These are phyloP conservation scores for Penicillium longicatenatum DNA, from an alignment of 495 filamentous ascomycete genomes.

Conservation along the genomic window DNA sequence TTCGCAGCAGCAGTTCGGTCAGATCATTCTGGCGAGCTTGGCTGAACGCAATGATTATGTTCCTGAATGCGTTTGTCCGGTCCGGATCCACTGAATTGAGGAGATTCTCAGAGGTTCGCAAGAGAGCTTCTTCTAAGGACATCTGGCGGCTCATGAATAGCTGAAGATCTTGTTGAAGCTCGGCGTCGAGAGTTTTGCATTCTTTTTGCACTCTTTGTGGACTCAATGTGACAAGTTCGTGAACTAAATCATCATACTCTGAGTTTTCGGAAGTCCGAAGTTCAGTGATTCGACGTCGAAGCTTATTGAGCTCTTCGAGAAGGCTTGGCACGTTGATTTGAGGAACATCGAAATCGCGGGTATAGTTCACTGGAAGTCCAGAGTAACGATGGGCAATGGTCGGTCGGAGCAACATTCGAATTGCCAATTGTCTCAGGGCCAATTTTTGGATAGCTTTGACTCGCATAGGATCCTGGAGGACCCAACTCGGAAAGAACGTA, in stretches of 20 bases:
- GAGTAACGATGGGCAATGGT: constrained; percentile 43
- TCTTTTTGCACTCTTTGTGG: constrained; percentile 17
- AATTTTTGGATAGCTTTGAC: constrained; percentile 46
- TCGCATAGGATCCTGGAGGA: constrained; percentile 31
- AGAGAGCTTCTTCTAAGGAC: constrained; percentile 39
- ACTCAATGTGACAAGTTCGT: constrained; percentile 19
- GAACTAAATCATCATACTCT: constrained; percentile 32
- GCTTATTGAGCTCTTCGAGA: constrained; percentile 33
- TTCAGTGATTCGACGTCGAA: constrained; percentile 33
- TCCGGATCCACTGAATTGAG: constrained; percentile 39
- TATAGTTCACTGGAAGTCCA: constrained; percentile 40
- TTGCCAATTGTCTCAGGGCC: constrained; percentile 46
- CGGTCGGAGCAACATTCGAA: constrained; percentile 43
- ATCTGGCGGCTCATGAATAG: constrained; percentile 33
- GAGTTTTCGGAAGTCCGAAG: constrained; percentile 26
- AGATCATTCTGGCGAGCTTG: constrained; percentile 46
- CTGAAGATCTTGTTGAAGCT: constrained; percentile 35
- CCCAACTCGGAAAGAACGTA: constrained; percentile 32
- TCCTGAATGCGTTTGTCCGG: constrained; percentile 32
- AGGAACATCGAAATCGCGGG: constrained; percentile 27
- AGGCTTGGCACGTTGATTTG: constrained; percentile 35
- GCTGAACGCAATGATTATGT: constrained; percentile 42
- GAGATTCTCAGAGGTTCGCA: constrained; percentile 40
- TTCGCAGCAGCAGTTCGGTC: constrained; percentile 39
- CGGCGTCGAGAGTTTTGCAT: constrained; percentile 29